Percentiles rank a stretch among this genome's conserved stretches.
phyloP scores from a whole-genome alignment of 2,329 filamentous ascomycete species.

The Podosphaera xanthii region DNA sequence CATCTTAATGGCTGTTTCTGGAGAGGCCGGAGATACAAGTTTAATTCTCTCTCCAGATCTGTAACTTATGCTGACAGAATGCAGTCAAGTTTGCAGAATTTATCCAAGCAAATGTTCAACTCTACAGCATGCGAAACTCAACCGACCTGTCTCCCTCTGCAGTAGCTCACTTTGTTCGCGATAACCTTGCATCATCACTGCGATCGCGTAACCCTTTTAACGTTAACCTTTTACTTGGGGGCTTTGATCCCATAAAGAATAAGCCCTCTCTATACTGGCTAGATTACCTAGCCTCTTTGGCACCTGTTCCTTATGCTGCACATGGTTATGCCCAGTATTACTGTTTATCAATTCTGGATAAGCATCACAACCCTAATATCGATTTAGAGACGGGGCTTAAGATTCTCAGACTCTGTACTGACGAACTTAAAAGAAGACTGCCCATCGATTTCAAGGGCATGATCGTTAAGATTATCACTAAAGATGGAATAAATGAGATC shows the following conservation, averaged over 20 bases:
- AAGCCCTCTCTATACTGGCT: conserved; percentile 92
- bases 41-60: conserved; percentile 13
- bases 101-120: conserved; percentile 92
- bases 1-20: conserved; percentile 84
- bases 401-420: conserved; percentile 81
- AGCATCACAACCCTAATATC: conserved; percentile 95
- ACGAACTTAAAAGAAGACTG: conserved; percentile 89
- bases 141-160: conserved; percentile 75
- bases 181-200: conserved; percentile 75
- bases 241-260: conserved; percentile 75
- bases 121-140: conserved; percentile 97
- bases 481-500: conserved; percentile 72
- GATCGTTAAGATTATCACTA: conserved; percentile 80
- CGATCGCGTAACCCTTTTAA: conserved; percentile 87
- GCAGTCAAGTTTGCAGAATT: conserved; percentile 97
- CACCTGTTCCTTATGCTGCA: conserved; percentile 78
- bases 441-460: conserved; percentile 98
- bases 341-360: conserved; percentile 91
- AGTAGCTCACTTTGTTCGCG: conserved; percentile 79
- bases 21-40: conserved; percentile 92
- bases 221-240: conserved; percentile 86
- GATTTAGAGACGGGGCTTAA: conserved; percentile 73
- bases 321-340: conserved; percentile 99
- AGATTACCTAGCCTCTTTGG: conserved; percentile 80
- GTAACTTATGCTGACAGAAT: conserved; percentile 3